phyloP scores from a whole-genome alignment of 495 filamentous ascomycete species.

The Tuber microsphaerosporum region DNA sequence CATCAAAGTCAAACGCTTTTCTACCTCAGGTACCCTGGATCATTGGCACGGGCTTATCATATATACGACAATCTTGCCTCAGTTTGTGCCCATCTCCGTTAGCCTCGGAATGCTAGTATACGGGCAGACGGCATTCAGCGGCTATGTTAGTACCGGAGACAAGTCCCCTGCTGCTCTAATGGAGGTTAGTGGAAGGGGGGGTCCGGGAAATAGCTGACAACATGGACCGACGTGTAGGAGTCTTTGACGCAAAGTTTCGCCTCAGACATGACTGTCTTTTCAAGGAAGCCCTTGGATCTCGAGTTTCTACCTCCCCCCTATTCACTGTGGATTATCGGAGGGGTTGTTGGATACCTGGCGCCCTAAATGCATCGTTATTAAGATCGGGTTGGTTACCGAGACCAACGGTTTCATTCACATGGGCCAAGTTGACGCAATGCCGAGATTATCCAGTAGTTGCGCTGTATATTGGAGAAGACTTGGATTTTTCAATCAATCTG shows the following conservation, averaged over 20 bases:
- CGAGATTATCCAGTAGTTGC: neutral
- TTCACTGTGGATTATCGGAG: neutral
- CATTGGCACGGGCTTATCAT: neutral
- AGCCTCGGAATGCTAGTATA: neutral
- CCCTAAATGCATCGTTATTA: neutral
- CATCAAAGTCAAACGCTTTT: neutral
- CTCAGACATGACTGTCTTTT: neutral
- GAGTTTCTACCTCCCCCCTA: neutral
- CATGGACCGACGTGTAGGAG: neutral
- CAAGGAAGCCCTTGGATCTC: neutral
- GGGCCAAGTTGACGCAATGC: neutral
- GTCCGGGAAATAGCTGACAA: neutral
- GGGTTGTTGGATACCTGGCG: neutral
- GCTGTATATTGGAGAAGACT: neutral
- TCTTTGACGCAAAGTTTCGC: neutral
- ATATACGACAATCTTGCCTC: neutral
- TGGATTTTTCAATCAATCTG: neutral
- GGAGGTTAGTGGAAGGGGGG: neutral
- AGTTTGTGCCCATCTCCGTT: neutral
- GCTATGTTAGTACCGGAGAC: neutral
- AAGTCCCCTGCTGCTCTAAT: neutral
- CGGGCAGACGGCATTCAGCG: neutral
- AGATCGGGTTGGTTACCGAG: neutral
- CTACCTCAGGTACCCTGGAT: neutral
- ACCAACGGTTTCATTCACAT: neutral